Base-by-base conservation (phyloP, 192 early-diverging fungal genomes). In the Linnemannia hyalina region DNA sequence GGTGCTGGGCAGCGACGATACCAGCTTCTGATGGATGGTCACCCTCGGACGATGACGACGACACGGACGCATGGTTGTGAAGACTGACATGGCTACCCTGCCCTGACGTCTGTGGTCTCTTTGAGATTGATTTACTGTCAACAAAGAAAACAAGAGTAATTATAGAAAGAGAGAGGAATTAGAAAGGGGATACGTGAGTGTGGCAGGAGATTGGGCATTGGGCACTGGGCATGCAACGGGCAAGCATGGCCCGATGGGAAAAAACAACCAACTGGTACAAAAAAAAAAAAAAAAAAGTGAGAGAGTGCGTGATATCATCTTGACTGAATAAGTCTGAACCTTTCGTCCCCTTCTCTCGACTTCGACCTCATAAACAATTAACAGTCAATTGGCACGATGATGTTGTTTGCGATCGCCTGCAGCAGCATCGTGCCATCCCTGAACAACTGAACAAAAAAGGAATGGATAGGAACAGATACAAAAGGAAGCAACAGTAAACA, bases 11-110 rank as follows among this genome's bases (percentile, higher is more conserved):
- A 35, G 68, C 23, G 54, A 86, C 35, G 2, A 40, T 4, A 0
- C 75, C 76, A 26, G 77, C 15, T 74, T 74, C 79, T 20, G 71
- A 29, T 0, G 49, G 18, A 52, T 52, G 49, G 20, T 54, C 47
- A 9, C 70, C 84, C 29, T 71, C 41, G 2, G 84, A 78, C 23
- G 75, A 35, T 4, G 55, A 65, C 29, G 60, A 65, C 11, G 60
- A 26, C 47, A 49, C 13, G 47, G 47, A 49, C 47, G 47, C 16
- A 20, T 49, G 47, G 26, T 65, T 26, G 60, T 86, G 35, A 5
- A 86, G 63, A 49, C 79, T 86, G 72, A 81, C 55, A 60, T 71
- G 71, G 22, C 84, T 86, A 0, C 79, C 84, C 42, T 86, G 84
- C 8, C 84, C 42, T 8, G 84, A 86, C 5, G 79, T 74, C 68